Evolutionary conservation across 2,329 filamentous ascomycete species (phyloP).

Genomic region (Ilyonectria mors-panacis): DNA sequence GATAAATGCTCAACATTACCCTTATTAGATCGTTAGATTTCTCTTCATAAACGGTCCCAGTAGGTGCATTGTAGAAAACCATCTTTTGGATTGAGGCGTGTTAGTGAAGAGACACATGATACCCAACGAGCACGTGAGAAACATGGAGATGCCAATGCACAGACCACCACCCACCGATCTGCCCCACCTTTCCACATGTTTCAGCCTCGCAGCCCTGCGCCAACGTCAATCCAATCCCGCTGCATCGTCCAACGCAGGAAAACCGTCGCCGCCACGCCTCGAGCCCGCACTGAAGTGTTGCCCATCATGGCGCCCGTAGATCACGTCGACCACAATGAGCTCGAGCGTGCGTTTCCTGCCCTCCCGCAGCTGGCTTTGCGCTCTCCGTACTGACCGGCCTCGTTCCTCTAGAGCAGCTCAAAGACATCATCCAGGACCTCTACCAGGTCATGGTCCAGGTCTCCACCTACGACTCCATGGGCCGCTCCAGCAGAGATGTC

Average conservation of each 20-base stretch:
- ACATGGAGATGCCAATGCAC: background rate
- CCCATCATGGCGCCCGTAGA: constrained; percentile 60
- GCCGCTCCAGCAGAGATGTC: constrained; percentile 68
- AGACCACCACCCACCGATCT: constrained; percentile 1
- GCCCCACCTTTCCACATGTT: background rate
- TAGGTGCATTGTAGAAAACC: no score
- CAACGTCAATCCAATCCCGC: constrained; percentile 21
- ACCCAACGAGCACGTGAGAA: background rate
- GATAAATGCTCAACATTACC: no score
- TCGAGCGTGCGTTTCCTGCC: constrained; percentile 55
- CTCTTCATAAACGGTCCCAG: no score
- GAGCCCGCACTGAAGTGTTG: background rate
- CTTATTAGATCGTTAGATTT: no score
- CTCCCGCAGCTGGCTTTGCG: no score
- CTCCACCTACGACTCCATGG: constrained; percentile 70
- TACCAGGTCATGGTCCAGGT: constrained; percentile 76
- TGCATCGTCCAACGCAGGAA: background rate
- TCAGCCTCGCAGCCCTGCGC: constrained; percentile 28
- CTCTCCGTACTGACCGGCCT: constrained; percentile 28
- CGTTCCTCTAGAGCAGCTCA: constrained; percentile 65
- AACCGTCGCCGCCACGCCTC: background rate
- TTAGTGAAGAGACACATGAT: no score
- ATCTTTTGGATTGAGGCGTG: no score
- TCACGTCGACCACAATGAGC: constrained; percentile 53
- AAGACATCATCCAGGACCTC: constrained; percentile 74